Conservation (phyloP, 2,329 filamentous ascomycete species). For the Apiospora saccharicola region DNA sequence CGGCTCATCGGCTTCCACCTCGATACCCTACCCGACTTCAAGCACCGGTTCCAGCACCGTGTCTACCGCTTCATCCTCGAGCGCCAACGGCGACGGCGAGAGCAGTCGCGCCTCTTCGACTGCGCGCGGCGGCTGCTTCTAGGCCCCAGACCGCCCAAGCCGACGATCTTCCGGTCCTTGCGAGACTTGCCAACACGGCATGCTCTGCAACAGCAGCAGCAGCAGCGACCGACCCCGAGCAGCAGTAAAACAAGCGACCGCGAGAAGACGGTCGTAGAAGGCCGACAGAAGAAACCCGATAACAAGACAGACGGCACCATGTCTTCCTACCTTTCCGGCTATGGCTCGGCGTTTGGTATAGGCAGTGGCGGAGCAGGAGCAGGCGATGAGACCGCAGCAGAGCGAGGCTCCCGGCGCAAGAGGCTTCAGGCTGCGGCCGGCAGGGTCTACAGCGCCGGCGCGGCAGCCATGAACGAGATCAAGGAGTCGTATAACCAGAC, state of each 20-base stretch:
- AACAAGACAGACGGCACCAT: slow-evolving; percentile 38
- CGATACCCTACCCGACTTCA: slow-evolving; percentile 76
- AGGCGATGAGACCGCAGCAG: slow-evolving; percentile 48
- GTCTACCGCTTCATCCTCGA: slow-evolving; percentile 78
- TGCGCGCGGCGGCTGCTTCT: slow-evolving; percentile 56
- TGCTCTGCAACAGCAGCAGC: slow-evolving; percentile 8
- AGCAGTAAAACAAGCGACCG: background rate
- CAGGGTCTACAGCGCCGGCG: slow-evolving; percentile 63
- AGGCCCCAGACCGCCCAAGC: slow-evolving; percentile 40
- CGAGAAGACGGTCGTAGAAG: background rate
- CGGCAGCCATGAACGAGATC: slow-evolving; percentile 65
- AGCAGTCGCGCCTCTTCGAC: slow-evolving; percentile 56
- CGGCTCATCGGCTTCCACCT: slow-evolving; percentile 75
- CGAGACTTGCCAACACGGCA: slow-evolving; percentile 18
- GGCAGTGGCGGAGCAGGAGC: slow-evolving; percentile 36
- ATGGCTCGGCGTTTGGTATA: slow-evolving; percentile 32
- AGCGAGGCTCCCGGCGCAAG: slow-evolving; percentile 76
- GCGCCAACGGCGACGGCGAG: slow-evolving; percentile 63
- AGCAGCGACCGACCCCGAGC: background rate
- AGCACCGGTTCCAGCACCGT: slow-evolving; percentile 74
- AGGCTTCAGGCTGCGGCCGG: slow-evolving; percentile 75
- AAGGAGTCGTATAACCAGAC: slow-evolving; percentile 66
- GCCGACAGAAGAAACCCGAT: slow-evolving; percentile 31
- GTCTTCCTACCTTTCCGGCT: slow-evolving; percentile 42
- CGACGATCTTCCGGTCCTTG: slow-evolving; percentile 10